phyloP scores from a whole-genome alignment of 2,329 filamentous ascomycete species.

The Ophiostoma tasmaniense region DNA sequence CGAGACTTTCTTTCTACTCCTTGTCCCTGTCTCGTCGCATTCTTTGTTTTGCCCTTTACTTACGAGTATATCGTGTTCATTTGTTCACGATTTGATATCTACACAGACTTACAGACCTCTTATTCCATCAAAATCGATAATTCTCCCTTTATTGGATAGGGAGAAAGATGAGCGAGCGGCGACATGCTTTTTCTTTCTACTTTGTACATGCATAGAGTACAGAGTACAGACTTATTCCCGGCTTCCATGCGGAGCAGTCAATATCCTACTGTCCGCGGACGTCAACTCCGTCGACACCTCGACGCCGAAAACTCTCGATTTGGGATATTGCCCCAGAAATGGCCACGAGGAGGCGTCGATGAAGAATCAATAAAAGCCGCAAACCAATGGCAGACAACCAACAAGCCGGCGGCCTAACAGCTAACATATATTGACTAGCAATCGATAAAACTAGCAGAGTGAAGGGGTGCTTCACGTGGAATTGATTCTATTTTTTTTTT shows the following conservation, averaged over 20 bases:
- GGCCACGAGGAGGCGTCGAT: neutral
- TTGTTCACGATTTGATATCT: no score
- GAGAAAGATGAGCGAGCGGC: neutral
- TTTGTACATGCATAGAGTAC: no score
- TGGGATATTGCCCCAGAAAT: neutral
- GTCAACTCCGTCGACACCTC: neutral
- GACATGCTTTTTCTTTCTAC: neutral
- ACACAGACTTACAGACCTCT: neutral
- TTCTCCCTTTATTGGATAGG: neutral
- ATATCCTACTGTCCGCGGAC: neutral
- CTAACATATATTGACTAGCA: neutral
- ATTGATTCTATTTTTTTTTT: neutral
- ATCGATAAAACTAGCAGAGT: neutral
- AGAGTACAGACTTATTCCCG: no score
- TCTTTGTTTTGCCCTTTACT: neutral
- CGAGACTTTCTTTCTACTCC: no score
- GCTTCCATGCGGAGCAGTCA: no score
- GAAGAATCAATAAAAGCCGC: constrained; percentile 1
- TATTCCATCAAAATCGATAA: neutral
- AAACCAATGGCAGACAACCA: neutral
- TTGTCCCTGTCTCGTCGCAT: neutral
- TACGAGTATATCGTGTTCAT: no score
- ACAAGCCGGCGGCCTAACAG: neutral
- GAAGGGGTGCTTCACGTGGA: neutral
- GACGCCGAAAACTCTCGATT: neutral